Conservation (phyloP, 345 rosid genomes). For the Excoecaria cochinchinensis region DNA sequence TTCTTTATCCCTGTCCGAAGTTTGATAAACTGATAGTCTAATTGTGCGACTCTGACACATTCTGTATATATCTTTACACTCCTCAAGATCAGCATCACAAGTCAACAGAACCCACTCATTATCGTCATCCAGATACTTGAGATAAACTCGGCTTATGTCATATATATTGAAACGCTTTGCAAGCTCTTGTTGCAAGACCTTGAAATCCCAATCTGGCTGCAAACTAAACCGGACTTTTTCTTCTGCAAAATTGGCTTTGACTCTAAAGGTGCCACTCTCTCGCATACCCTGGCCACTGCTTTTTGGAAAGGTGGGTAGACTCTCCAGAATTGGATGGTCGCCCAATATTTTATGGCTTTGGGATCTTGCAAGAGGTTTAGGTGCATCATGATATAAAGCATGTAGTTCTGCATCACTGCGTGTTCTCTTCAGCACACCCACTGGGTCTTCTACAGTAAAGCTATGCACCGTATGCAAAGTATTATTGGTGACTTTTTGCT, state of each 20-base stretch:
- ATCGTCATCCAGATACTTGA: slow-evolving; percentile 40
- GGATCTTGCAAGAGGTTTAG: slow-evolving; percentile 45
- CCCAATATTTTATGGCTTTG: slow-evolving; percentile 58
- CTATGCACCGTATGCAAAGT: slow-evolving; percentile 28
- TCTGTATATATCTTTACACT: slow-evolving; percentile 68
- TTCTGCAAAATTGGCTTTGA: slow-evolving; percentile 66
- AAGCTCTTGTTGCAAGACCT: slow-evolving; percentile 26
- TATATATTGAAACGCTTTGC: slow-evolving; percentile 24
- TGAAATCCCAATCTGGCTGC: slow-evolving; percentile 30
- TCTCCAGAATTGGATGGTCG: slow-evolving; percentile 40
- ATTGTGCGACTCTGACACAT: slow-evolving; percentile 48
- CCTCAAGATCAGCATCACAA: slow-evolving; percentile 60
- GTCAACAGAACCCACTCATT: slow-evolving; percentile 38
- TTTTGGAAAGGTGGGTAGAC: slow-evolving; percentile 36
- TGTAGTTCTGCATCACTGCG: slow-evolving; percentile 49
- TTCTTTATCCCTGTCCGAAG: slow-evolving; percentile 20
- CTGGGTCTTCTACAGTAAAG: slow-evolving; percentile 33
- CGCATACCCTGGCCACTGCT: slow-evolving; percentile 12
- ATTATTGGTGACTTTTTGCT: slow-evolving; percentile 30
- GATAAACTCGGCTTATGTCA: slow-evolving; percentile 14
- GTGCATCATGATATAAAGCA: slow-evolving; percentile 45
- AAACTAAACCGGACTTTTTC: slow-evolving; percentile 40
- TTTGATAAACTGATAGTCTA: slow-evolving; percentile 51
- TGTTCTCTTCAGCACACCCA: slow-evolving; percentile 47
- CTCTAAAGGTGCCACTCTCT: slow-evolving; percentile 33